phyloP scores from a whole-genome alignment of 768 basidiomycete genomes.

The Pleurotus giganteus region DNA sequence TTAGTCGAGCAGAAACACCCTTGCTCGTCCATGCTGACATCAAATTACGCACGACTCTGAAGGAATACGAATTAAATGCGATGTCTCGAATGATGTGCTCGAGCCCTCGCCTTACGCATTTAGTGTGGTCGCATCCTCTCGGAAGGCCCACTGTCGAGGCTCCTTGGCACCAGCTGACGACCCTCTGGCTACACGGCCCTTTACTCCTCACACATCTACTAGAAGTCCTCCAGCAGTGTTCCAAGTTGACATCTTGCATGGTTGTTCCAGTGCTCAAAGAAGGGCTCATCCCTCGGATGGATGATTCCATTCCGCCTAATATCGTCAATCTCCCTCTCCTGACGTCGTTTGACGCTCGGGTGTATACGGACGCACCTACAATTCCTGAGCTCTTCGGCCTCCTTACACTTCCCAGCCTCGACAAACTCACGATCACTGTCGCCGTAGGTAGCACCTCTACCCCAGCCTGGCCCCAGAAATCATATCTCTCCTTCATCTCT shows the following conservation, averaged over 20 bases:
- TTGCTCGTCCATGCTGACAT: constrained; percentile 3
- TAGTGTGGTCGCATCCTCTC: constrained; percentile 7
- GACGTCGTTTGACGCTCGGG: constrained; percentile 1
- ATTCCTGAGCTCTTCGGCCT: background rate
- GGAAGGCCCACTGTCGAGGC: background rate
- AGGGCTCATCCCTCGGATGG: background rate
- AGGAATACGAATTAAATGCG: background rate
- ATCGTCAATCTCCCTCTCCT: constrained; percentile 6
- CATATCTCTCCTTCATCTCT: constrained; percentile 9
- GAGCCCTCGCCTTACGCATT: background rate
- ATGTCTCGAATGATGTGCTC: background rate
- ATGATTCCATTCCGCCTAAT: background rate
- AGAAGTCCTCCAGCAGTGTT: constrained; percentile 2
- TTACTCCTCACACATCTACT: constrained; percentile 1
- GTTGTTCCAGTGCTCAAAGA: constrained; percentile 4
- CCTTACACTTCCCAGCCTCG: constrained; percentile 7
- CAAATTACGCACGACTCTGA: background rate
- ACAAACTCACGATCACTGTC: constrained; percentile 8
- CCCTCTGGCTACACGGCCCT: constrained; percentile 2
- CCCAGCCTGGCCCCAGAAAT: constrained; percentile 6
- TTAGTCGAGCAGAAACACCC: background rate
- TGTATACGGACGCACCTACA: background rate
- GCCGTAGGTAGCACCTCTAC: background rate
- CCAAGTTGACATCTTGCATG: background rate
- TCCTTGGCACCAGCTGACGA: constrained; percentile 11